Conservation (phyloP, 2,329 filamentous ascomycete genomes). For the Keithomyces neogunnii region DNA sequence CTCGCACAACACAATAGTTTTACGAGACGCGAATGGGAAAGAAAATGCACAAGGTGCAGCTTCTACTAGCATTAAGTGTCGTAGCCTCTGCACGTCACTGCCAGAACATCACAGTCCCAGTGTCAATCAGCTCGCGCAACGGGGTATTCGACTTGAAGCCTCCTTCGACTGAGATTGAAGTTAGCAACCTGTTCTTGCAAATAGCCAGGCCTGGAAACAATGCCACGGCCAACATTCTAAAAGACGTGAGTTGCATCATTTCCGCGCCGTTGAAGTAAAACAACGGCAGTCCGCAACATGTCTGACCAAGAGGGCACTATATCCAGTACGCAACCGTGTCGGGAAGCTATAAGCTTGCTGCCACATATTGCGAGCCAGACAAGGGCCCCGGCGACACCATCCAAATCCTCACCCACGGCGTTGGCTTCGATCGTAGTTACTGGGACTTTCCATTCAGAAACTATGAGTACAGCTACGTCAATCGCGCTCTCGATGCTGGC, state of each 20-base stretch:
- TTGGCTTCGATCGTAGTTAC: slow-evolving; percentile 40
- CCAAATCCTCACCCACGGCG: slow-evolving; percentile 33
- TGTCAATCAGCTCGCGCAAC: slow-evolving; percentile 46
- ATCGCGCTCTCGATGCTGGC: slow-evolving; percentile 43
- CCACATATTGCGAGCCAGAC: slow-evolving; percentile 53
- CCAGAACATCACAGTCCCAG: slow-evolving; percentile 44
- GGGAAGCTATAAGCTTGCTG: slow-evolving; percentile 48
- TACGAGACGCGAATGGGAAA: no score
- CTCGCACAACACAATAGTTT: no score
- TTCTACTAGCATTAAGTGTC: slow-evolving; percentile 17
- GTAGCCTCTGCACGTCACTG: slow-evolving; percentile 28
- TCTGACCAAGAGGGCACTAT: background rate
- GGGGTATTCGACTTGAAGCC: slow-evolving; percentile 41
- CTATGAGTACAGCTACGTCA: slow-evolving; percentile 55
- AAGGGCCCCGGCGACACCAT: slow-evolving; percentile 26
- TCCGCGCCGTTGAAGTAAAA: background rate
- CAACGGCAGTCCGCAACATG: no score
- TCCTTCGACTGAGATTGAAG: slow-evolving; percentile 45
- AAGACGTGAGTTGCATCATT: slow-evolving; percentile 28
- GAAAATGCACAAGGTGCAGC: slow-evolving; percentile 13
- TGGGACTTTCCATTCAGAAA: slow-evolving; percentile 52
- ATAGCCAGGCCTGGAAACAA: slow-evolving; percentile 41
- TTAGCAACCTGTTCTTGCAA: slow-evolving; percentile 45
- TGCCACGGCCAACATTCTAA: slow-evolving; percentile 33
- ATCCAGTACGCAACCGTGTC: slow-evolving; percentile 38